Percentiles rank a stretch among this genome's conserved stretches.
phyloP scores from a whole-genome alignment of 2,329 filamentous ascomycete genomes.

The Verticillium albo-atrum region DNA sequence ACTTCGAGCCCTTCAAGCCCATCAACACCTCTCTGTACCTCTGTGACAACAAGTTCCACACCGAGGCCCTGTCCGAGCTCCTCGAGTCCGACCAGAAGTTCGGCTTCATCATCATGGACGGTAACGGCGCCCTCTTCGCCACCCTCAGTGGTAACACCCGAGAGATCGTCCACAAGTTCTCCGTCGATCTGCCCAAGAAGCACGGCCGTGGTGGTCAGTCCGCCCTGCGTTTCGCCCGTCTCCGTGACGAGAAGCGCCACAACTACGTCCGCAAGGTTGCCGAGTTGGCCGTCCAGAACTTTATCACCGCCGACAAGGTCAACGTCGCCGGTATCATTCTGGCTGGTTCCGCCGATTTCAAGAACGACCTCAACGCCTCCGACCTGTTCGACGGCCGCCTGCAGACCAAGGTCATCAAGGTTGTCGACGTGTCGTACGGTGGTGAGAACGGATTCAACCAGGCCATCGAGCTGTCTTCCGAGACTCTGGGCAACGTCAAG shows the following conservation, averaged over 20 bases:
- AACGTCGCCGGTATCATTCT: conserved; percentile 95
- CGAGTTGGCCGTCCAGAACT: conserved; percentile 96
- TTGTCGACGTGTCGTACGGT: conserved; percentile 97
- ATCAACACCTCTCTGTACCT: conserved; percentile 99
- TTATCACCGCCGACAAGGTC: conserved; percentile 97
- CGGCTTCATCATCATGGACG: conserved; percentile 99
- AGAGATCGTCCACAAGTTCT: conserved; percentile 96
- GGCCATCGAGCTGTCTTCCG: conserved; percentile 89
- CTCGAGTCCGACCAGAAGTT: conserved; percentile 99
- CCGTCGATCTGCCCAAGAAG: conserved; percentile 98
- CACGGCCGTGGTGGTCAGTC: conserved; percentile 99
- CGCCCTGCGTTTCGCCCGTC: conserved; percentile 97
- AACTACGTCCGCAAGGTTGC: conserved; percentile 99
- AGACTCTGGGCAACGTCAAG: conserved; percentile 98
- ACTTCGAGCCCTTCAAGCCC: conserved; percentile 99
- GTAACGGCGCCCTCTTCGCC: conserved; percentile 95
- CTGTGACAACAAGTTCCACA: conserved; percentile 99
- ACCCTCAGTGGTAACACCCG: conserved; percentile 96
- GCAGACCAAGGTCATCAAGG: conserved; percentile 94
- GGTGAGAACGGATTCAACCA: conserved; percentile 99
- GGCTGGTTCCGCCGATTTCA: conserved; percentile 97
- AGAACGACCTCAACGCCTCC: conserved; percentile 96
- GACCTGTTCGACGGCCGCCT: conserved; percentile 95
- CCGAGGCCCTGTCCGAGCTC: conserved; percentile 92
- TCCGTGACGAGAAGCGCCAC: conserved; percentile 98